These are phyloP conservation scores for Neofusicoccum laricinum DNA, from an alignment of 2,329 filamentous ascomycete genomes.

Conservation along the genomic window DNA sequence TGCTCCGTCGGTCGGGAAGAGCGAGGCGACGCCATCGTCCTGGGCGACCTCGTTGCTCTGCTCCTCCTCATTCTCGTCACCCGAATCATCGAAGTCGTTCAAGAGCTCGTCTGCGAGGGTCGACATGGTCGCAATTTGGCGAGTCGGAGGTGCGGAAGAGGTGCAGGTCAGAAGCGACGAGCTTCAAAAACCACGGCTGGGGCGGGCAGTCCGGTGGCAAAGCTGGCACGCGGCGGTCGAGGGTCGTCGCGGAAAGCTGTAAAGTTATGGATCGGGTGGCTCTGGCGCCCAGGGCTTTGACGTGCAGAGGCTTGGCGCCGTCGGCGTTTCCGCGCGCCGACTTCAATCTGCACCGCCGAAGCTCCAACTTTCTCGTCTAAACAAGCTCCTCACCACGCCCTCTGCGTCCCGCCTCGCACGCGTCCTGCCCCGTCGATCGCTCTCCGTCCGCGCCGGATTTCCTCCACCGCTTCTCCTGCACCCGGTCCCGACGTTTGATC, in stretches of 20 bases:
- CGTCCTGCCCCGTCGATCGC: not conserved
- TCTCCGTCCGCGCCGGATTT: not conserved
- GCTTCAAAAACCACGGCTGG: not conserved
- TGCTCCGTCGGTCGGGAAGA: conserved; percentile 20
- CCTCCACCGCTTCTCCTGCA: not conserved
- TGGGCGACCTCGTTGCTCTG: conserved; percentile 43
- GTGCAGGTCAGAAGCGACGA: not conserved
- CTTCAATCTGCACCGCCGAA: not conserved
- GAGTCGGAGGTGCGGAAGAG: too few species aligned
- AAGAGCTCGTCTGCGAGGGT: conserved; percentile 89
- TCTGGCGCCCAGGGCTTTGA: not conserved
- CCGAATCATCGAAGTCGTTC: conserved; percentile 85
- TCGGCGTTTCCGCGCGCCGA: conserved; percentile 7
- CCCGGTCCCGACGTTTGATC: not conserved
- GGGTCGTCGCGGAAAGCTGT: not conserved
- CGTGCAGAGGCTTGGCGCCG: not conserved
- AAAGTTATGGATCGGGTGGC: not conserved
- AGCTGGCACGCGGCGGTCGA: not conserved
- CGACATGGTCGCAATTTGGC: conserved; percentile 56
- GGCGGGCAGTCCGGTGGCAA: not conserved
- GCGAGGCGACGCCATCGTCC: conserved; percentile 31
- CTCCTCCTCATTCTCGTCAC: conserved; percentile 68
- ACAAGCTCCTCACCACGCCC: conserved; percentile 12
- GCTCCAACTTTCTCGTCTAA: conserved; percentile 14
- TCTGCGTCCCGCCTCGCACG: not conserved